phyloP scores from a whole-genome alignment of 495 filamentous ascomycete genomes.

The Pseudomonodictys pantanalensis region DNA sequence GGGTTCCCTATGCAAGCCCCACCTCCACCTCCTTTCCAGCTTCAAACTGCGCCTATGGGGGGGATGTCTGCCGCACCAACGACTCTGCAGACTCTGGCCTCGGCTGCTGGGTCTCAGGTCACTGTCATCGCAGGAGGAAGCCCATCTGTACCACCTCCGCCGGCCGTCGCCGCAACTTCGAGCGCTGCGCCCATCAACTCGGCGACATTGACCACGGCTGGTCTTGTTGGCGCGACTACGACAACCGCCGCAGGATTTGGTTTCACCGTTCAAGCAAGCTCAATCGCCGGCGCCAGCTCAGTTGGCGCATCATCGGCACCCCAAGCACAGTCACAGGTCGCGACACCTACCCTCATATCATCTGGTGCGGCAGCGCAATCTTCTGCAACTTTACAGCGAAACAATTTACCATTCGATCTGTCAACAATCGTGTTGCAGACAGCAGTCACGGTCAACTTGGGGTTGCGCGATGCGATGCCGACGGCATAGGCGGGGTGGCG shows the following conservation, averaged over 20 bases:
- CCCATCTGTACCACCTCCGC: background rate
- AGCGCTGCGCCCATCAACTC: background rate
- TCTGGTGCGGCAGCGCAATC: background rate
- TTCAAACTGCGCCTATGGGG: conserved; percentile 12
- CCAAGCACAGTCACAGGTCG: conserved; percentile 1
- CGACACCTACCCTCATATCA: background rate
- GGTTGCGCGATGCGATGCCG: no score
- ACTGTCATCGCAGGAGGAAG: conserved; percentile 11
- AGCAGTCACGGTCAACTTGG: conserved; percentile 26
- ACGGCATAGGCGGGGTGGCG: background rate
- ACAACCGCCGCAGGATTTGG: background rate
- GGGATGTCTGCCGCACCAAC: conserved; percentile 4
- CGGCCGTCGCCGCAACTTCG: background rate
- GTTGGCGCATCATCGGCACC: background rate
- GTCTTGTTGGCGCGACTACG: background rate
- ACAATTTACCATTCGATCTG: conserved; percentile 27
- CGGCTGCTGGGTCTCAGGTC: background rate
- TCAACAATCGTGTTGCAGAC: conserved; percentile 28
- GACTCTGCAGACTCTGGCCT: conserved; percentile 14
- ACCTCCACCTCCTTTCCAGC: conserved; percentile 21
- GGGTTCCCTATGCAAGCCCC: conserved; percentile 20
- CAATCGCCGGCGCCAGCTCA: background rate
- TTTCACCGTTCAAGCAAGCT: background rate
- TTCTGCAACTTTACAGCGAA: background rate
- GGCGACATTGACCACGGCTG: conserved; percentile 2